phyloP scores from a whole-genome alignment of 1,284 basidiomycete species.

The Porogramme epimiltina region DNA sequence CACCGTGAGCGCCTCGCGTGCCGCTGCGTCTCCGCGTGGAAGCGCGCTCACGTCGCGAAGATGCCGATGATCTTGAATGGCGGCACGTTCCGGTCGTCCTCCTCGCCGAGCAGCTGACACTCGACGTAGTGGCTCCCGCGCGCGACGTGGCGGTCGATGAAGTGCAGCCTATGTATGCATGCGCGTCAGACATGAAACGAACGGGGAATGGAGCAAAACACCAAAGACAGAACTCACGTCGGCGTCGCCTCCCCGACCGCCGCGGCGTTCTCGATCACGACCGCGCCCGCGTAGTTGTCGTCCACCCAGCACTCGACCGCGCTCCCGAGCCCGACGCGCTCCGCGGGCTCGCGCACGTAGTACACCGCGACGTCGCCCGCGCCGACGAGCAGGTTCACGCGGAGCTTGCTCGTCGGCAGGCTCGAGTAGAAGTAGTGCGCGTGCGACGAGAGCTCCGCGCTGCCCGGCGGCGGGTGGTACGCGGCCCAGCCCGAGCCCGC shows the following conservation, averaged over 20 bases:
- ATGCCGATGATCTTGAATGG: constrained; percentile 87
- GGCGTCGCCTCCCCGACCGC: constrained; percentile 51
- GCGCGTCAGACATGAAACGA: too few species aligned
- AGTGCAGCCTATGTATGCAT: constrained; percentile 63
- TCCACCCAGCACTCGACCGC: constrained; percentile 86
- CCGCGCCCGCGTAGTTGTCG: constrained; percentile 69
- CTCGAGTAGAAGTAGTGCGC: constrained; percentile 90
- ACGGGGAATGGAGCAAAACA: neutral
- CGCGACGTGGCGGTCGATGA: constrained; percentile 80
- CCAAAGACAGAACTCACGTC: constrained; percentile 46
- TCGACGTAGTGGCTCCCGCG: constrained; percentile 86
- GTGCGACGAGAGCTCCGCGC: constrained; percentile 49
- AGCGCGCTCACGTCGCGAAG: constrained; percentile 57
- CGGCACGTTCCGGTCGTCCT: constrained; percentile 66
- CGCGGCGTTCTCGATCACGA: constrained; percentile 63
- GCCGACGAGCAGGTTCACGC: constrained; percentile 74
- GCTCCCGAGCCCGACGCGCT: constrained; percentile 55
- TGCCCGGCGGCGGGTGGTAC: constrained; percentile 62
- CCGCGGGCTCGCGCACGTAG: constrained; percentile 65
- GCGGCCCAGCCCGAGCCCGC: constrained; percentile 88
- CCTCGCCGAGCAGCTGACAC: constrained; percentile 79
- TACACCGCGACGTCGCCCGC: constrained; percentile 83
- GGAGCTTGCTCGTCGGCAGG: constrained; percentile 72
- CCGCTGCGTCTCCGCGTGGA: neutral
- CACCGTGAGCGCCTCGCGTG: too few species aligned